Evolutionary conservation across 495 filamentous ascomycete species (phyloP).

Genomic region (Letharia columbiana): DNA sequence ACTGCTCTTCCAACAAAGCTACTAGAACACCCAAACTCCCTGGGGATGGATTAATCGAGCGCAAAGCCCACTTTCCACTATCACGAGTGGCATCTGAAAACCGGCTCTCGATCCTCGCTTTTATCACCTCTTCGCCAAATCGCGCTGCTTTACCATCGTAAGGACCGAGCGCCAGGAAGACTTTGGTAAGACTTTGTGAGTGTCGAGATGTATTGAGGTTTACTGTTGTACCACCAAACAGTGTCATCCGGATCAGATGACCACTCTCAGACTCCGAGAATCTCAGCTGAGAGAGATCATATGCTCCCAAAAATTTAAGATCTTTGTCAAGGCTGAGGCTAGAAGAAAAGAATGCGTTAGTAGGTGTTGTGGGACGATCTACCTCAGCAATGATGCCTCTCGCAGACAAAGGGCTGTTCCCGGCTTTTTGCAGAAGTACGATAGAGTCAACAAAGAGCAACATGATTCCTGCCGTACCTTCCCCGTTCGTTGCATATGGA

Average conservation of each 20-base stretch:
- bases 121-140: slow-evolving; percentile 76
- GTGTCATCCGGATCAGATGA: slow-evolving; percentile 61
- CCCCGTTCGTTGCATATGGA: slow-evolving; percentile 48
- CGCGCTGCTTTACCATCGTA: slow-evolving; percentile 74
- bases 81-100: slow-evolving; percentile 73
- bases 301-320: slow-evolving; percentile 63
- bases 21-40: slow-evolving; percentile 60
- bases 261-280: slow-evolving; percentile 73
- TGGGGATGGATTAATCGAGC: slow-evolving; percentile 50
- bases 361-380: slow-evolving; percentile 47
- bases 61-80: slow-evolving; percentile 67
- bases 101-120: slow-evolving; percentile 76
- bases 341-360: slow-evolving; percentile 33
- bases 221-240: slow-evolving; percentile 31
- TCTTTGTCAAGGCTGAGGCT: slow-evolving; percentile 50
- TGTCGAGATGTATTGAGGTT: background rate
- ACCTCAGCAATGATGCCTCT: slow-evolving; percentile 74
- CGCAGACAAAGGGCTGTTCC: slow-evolving; percentile 54
- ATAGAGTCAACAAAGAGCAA: slow-evolving; percentile 78
- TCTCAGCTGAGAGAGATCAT: slow-evolving; percentile 58
- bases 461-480: slow-evolving; percentile 56
- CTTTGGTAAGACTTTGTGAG: slow-evolving; percentile 11
- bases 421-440: slow-evolving; percentile 62
- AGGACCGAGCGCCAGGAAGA: slow-evolving; percentile 36
- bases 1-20: slow-evolving; percentile 65